phyloP scores from a whole-genome alignment of 2,329 filamentous ascomycete genomes.

The Ramichloridium luteum region DNA sequence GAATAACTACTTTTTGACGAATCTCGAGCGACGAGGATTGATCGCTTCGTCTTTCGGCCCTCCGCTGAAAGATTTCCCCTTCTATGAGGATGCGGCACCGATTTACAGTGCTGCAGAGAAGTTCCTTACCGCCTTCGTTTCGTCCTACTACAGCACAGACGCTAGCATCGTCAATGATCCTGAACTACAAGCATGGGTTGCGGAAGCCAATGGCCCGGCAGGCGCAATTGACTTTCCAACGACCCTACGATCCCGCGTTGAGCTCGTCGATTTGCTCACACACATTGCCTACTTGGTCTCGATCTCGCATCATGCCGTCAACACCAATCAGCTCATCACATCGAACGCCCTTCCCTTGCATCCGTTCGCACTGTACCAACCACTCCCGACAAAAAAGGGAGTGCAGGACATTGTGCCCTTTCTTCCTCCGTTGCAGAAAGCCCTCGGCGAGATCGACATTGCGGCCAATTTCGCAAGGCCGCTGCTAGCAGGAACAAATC shows the following conservation, averaged over 20 bases:
- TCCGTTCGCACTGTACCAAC: slow-evolving; percentile 30
- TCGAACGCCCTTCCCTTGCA: slow-evolving; percentile 32
- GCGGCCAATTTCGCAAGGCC: slow-evolving; percentile 33
- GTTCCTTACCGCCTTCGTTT: slow-evolving; percentile 33
- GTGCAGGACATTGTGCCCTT: slow-evolving; percentile 23
- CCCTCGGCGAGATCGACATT: slow-evolving; percentile 28
- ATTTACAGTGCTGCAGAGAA: slow-evolving; percentile 27
- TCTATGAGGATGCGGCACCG: slow-evolving; percentile 31
- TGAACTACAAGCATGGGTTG: slow-evolving; percentile 36
- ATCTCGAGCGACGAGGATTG: slow-evolving; percentile 31
- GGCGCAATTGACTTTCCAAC: slow-evolving; percentile 33
- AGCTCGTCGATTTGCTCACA: slow-evolving; percentile 32
- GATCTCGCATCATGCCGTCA: slow-evolving; percentile 32
- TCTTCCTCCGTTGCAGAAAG: slow-evolving; percentile 23
- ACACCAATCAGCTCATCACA: slow-evolving; percentile 31
- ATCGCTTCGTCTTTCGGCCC: slow-evolving; percentile 27
- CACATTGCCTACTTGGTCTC: slow-evolving; percentile 29
- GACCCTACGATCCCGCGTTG: slow-evolving; percentile 10
- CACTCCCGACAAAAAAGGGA: slow-evolving; percentile 31
- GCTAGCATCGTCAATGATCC: slow-evolving; percentile 25
- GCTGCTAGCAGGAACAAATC: slow-evolving; percentile 24
- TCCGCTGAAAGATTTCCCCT: slow-evolving; percentile 32
- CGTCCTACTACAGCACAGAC: slow-evolving; percentile 33
- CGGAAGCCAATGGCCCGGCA: slow-evolving; percentile 29
- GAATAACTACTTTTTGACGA: slow-evolving; percentile 29